Percentiles rank a stretch among this genome's conserved stretches.
Evolutionary conservation across 345 rosid genomes (phyloP).

Genomic region (Populus euphratica): DNA sequence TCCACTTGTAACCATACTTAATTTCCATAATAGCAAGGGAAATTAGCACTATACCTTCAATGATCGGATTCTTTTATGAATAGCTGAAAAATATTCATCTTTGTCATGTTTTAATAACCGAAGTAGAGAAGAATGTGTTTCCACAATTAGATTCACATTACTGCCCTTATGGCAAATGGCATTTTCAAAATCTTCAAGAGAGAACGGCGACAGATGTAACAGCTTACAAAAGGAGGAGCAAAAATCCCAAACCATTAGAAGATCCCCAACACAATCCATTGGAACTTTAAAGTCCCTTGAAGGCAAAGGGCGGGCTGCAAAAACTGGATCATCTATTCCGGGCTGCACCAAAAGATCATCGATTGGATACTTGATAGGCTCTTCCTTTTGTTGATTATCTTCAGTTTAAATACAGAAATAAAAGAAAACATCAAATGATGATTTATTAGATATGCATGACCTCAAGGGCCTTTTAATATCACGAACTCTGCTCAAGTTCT

Average conservation of each 20-base stretch:
- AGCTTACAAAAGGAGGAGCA: constrained; percentile 73
- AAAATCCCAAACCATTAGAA: constrained; percentile 95
- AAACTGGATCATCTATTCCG: constrained; percentile 60
- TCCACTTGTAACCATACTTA: neutral
- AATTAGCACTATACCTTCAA: constrained; percentile 49
- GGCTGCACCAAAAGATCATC: constrained; percentile 78
- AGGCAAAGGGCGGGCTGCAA: constrained; percentile 70
- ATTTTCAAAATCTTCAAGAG: constrained; percentile 89
- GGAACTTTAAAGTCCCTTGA: constrained; percentile 75
- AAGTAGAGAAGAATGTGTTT: constrained; percentile 77
- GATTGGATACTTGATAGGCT: constrained; percentile 73
- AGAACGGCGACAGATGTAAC: constrained; percentile 69
- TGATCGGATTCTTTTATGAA: constrained; percentile 55
- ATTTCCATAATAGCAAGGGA: neutral
- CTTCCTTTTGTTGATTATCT: constrained; percentile 31
- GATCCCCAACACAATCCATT: constrained; percentile 73
- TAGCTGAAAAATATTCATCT: constrained; percentile 37
- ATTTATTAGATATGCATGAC: neutral
- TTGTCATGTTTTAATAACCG: constrained; percentile 55
- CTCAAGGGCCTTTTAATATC: neutral
- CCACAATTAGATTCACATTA: constrained; percentile 70
- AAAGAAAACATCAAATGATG: constrained; percentile 1
- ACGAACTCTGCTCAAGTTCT: neutral
- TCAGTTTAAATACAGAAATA: constrained; percentile 33
- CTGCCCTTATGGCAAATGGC: constrained; percentile 83